Percentiles rank a stretch among this genome's conserved stretches.
phyloP scores from a whole-genome alignment of 2,329 filamentous ascomycete species.

The Colletotrichum sp. region DNA sequence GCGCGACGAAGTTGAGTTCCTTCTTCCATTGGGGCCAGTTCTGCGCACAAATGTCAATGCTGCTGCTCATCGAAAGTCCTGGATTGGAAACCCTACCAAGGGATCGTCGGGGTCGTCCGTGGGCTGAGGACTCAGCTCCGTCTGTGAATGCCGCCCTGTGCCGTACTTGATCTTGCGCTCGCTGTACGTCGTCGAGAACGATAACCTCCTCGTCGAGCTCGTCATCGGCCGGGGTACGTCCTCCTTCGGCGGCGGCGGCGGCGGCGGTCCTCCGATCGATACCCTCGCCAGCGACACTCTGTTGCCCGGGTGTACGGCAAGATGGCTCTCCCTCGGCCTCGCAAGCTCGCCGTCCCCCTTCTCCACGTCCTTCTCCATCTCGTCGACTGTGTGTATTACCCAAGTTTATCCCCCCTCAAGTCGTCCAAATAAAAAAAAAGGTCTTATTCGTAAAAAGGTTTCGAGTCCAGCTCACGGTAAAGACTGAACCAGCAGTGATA shows the following conservation, averaged over 20 bases:
- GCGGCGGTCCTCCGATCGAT: slow-evolving; percentile 2
- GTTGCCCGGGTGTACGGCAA: neutral
- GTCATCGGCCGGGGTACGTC: slow-evolving; percentile 29
- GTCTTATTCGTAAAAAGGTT: neutral
- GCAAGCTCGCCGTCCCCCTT: neutral
- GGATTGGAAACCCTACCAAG: slow-evolving; percentile 42
- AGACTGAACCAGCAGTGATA: slow-evolving; percentile 10
- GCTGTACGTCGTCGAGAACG: slow-evolving; percentile 35
- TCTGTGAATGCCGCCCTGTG: slow-evolving; percentile 43
- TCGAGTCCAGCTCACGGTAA: slow-evolving; percentile 10
- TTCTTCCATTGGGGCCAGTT: slow-evolving; percentile 64
- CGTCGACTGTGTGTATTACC: neutral
- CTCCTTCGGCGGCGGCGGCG: slow-evolving; percentile 8
- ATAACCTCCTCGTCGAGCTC: slow-evolving; percentile 39
- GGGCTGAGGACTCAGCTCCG: slow-evolving; percentile 60
- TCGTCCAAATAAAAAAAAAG: neutral
- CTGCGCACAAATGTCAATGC: slow-evolving; percentile 30
- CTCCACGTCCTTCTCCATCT: slow-evolving; percentile 16
- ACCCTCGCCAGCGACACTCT: neutral
- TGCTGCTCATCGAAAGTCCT: neutral
- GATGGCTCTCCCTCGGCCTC: neutral
- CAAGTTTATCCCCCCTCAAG: neutral
- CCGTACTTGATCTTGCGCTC: slow-evolving; percentile 51
- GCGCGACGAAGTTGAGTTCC: slow-evolving; percentile 51
- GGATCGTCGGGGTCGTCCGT: slow-evolving; percentile 61